A percentile compares a stretch with the other conserved stretches of the same genome.
phyloP scores from a whole-genome alignment of 352 stramenopile genomes.

The Plasmopara muralis region DNA sequence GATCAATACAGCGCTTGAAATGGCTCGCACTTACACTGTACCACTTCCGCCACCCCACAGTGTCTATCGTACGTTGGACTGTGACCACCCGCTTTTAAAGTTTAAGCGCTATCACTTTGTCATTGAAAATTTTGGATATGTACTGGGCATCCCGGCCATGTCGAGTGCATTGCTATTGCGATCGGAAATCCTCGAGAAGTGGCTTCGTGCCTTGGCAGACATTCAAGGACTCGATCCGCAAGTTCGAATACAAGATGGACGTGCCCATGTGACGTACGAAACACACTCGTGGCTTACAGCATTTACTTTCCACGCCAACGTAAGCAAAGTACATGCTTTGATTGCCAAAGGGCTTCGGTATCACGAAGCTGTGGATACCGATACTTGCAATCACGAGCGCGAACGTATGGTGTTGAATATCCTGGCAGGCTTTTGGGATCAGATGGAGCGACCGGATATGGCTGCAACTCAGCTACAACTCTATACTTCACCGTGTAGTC shows the following conservation, averaged over 20 bases:
- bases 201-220: conserved; percentile 56
- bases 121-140: conserved; percentile 92
- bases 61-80: conserved; percentile 72
- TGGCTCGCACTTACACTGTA: conserved; percentile 39
- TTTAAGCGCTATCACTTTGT: conserved; percentile 91
- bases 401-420: conserved; percentile 65
- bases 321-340: conserved; percentile 56
- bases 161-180: conserved; percentile 48
- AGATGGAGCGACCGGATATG: conserved; percentile 46
- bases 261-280: conserved; percentile 93
- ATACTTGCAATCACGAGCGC: conserved; percentile 30
- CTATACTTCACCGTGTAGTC: conserved; percentile 55
- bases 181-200: conserved; percentile 57
- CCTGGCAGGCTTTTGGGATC: conserved; percentile 64
- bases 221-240: conserved; percentile 81
- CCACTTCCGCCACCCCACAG: conserved; percentile 18
- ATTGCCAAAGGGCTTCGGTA: conserved; percentile 60
- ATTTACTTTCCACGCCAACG: conserved; percentile 85
- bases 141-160: conserved; percentile 89
- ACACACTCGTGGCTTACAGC: conserved; percentile 90
- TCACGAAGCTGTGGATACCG: conserved; percentile 31
- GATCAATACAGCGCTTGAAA: conserved; percentile 68
- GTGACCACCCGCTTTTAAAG: conserved; percentile 84
- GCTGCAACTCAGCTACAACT: conserved; percentile 38
- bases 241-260: conserved; percentile 61